Evolutionary conservation across 768 basidiomycete species (phyloP).

Genomic region (Leccinum aurantiacum): DNA sequence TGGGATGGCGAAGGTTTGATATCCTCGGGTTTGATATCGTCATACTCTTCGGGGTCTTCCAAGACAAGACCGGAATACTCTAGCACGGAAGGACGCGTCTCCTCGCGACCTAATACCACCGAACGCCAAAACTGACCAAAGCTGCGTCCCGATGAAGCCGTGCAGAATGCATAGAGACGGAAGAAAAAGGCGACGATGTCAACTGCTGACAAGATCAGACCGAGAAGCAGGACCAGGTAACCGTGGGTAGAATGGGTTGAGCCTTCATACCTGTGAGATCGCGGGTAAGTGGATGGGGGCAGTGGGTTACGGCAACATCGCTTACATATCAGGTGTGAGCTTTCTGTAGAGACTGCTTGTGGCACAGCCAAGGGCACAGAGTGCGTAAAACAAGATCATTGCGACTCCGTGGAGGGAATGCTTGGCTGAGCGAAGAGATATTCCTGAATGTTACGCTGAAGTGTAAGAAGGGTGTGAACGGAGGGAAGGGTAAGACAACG

Average conservation of each 20-base stretch:
- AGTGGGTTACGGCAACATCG: constrained; percentile 19
- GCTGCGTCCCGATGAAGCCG: constrained; percentile 43
- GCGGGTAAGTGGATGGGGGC: not conserved
- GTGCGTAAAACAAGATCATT: constrained; percentile 61
- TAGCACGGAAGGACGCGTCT: constrained; percentile 18
- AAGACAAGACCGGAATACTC: constrained; percentile 62
- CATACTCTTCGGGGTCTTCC: constrained; percentile 56
- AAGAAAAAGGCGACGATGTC: constrained; percentile 53
- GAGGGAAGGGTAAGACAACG: not conserved
- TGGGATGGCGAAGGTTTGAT: constrained; percentile 33
- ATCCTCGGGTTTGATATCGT: constrained; percentile 45
- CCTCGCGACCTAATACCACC: constrained; percentile 53
- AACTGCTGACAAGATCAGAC: constrained; percentile 44
- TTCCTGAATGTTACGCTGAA: constrained; percentile 46
- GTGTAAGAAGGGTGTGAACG: not conserved
- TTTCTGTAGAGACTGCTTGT: constrained; percentile 72
- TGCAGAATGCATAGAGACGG: constrained; percentile 53
- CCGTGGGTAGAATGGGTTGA: constrained; percentile 64
- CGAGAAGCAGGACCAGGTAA: constrained; percentile 50
- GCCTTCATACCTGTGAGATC: constrained; percentile 61
- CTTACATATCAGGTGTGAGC: constrained; percentile 81
- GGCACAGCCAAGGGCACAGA: constrained; percentile 63
- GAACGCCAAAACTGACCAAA: constrained; percentile 54
- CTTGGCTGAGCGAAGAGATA: constrained; percentile 75
- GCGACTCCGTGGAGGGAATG: constrained; percentile 62